phyloP scores from a whole-genome alignment of 768 basidiomycete species.

The Psilocybe cyanescens region DNA sequence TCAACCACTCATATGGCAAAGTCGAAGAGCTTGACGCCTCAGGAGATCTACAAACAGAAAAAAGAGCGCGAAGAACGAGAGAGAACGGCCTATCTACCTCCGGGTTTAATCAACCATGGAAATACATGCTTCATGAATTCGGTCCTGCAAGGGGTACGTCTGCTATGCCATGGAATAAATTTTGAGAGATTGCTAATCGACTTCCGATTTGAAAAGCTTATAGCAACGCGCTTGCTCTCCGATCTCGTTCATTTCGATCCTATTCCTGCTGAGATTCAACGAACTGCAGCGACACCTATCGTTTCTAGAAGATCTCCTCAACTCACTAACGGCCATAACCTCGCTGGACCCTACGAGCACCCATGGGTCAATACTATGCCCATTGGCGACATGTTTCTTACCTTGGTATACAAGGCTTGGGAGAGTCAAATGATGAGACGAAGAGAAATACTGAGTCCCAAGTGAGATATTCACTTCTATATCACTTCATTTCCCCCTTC shows the following conservation, averaged over 20 bases:
- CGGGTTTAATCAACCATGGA: slow-evolving; percentile 79
- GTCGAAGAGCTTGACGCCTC: slow-evolving; percentile 58
- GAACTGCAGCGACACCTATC: slow-evolving; percentile 40
- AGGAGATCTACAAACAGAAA: slow-evolving; percentile 63
- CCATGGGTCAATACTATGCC: slow-evolving; percentile 65
- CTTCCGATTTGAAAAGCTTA: slow-evolving; percentile 44
- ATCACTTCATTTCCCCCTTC: background rate
- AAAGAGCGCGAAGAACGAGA: slow-evolving; percentile 68
- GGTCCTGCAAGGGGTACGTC: slow-evolving; percentile 83
- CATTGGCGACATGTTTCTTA: slow-evolving; percentile 70
- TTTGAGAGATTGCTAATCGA: slow-evolving; percentile 8
- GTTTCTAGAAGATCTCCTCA: slow-evolving; percentile 62
- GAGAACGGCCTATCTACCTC: slow-evolving; percentile 62
- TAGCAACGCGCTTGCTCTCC: slow-evolving; percentile 66
- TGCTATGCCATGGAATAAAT: slow-evolving; percentile 12
- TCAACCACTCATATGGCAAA: slow-evolving; percentile 47
- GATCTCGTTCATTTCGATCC: slow-evolving; percentile 60
- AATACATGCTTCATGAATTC: slow-evolving; percentile 98
- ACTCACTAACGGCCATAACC: slow-evolving; percentile 67
- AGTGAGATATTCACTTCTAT: slow-evolving; percentile 45
- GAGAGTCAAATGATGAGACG: slow-evolving; percentile 53
- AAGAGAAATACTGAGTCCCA: slow-evolving; percentile 65
- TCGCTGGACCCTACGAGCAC: slow-evolving; percentile 54
- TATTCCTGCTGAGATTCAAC: slow-evolving; percentile 45
- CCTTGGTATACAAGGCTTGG: slow-evolving; percentile 67